Percentiles rank a stretch among this genome's conserved stretches.
Conservation (phyloP, 2,329 filamentous ascomycete genomes). For the Ceratocystis papillata region DNA sequence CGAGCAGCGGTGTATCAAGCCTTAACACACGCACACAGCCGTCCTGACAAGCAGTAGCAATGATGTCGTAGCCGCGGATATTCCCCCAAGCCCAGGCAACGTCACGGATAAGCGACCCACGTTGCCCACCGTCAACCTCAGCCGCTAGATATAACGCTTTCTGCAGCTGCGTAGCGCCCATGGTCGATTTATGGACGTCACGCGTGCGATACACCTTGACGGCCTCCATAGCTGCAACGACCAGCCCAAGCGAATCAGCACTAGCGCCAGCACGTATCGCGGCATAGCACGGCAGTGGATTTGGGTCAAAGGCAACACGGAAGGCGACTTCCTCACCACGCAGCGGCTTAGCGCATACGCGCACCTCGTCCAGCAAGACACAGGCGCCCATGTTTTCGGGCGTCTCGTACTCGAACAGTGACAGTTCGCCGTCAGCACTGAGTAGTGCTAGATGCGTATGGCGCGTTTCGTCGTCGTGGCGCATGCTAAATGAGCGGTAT, state of each 20-base stretch:
- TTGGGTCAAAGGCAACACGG: slow-evolving; percentile 77
- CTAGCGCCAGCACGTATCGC: slow-evolving; percentile 73
- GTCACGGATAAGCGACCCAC: slow-evolving; percentile 63
- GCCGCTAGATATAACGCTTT: slow-evolving; percentile 79
- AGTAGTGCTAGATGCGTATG: slow-evolving; percentile 81
- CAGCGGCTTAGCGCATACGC: slow-evolving; percentile 45
- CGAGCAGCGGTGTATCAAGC: slow-evolving; percentile 48
- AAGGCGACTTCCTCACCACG: slow-evolving; percentile 82
- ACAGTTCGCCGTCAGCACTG: slow-evolving; percentile 68
- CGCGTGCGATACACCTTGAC: slow-evolving; percentile 75
- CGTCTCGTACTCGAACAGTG: slow-evolving; percentile 73
- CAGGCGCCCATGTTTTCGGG: slow-evolving; percentile 76
- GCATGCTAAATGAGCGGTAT: slow-evolving; percentile 76
- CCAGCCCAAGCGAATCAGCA: slow-evolving; percentile 64
- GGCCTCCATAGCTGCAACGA: slow-evolving; percentile 74
- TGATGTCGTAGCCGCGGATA: slow-evolving; percentile 76
- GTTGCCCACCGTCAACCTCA: slow-evolving; percentile 51
- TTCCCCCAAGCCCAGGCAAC: slow-evolving; percentile 89
- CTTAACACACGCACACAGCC: slow-evolving; percentile 84
- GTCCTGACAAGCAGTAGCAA: slow-evolving; percentile 89
- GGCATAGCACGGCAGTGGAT: slow-evolving; percentile 66
- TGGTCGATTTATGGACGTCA: slow-evolving; percentile 41
- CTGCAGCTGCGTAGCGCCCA: slow-evolving; percentile 44
- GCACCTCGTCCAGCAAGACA: slow-evolving; percentile 44
- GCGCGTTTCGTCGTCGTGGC: slow-evolving; percentile 63